Base-by-base conservation (phyloP, 345 rosid species). In the Citrus inodora region DNA sequence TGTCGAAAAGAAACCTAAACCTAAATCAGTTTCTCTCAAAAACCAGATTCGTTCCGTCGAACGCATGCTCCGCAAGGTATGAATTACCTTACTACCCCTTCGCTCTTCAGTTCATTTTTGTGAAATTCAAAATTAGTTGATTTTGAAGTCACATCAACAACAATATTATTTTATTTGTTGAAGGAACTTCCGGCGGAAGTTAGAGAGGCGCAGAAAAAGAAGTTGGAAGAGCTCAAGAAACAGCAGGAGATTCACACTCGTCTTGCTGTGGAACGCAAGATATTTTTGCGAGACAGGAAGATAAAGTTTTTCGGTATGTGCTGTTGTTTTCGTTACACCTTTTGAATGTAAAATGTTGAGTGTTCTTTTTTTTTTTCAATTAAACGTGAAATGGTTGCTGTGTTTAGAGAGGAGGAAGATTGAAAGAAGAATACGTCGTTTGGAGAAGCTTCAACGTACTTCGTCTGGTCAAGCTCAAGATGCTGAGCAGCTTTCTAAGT, bases 1-100 rank as follows among this genome's bases (percentile, higher is more conserved):
- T 33, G 92, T 89, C 1, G 97, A 94, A 72, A 94, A 92, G 93
- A 96, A 92, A 86, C 86, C 88, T 13, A 94, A 94, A 72, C 85
- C 90, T 7, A 92, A 92, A 70, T 71, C 84, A 70, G 93, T 94
- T 74, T 88, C 98, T 28, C 87, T 91, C 77, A 96, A 92, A 87
- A 96, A 97, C 77, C 99, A 97, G 89, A 92, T 92, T 74, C 98
- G 99, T 79, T 94, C 98, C 80, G 73, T 88, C 42, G 99, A 92
- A 71, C 99, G 99, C 33, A 90, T 97, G 90, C 98, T 97, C 64
- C 98, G 98, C 77, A 97, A 94, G 95, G 99, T 93, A 48, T 33
- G 51, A 32, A 24, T 17, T 19, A 24, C 22, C 22, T 33, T 17
- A 16, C n/a, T 7, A 65, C 35, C 48, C 75, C 67, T 77, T 46